Conservation (phyloP, 345 rosid genomes). For the Gossypium stocksii region DNA sequence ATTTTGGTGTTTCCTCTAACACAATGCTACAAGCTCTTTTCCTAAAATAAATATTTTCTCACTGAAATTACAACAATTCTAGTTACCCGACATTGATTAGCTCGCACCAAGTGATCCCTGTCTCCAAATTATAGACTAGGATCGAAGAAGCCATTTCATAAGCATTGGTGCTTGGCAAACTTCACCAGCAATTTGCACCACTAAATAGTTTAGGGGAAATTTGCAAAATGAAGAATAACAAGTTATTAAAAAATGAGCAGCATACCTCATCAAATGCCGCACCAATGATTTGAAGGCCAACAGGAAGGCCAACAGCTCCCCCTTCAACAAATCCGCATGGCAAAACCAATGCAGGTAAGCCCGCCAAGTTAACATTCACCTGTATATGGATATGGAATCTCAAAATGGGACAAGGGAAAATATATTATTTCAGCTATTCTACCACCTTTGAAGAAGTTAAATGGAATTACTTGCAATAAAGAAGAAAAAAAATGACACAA, state of each 20-base stretch:
- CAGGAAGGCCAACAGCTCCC: constrained; percentile 67
- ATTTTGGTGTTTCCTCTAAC: not conserved
- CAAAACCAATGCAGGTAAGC: constrained; percentile 85
- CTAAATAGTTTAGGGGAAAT: not conserved
- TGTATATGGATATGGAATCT: constrained; percentile 26
- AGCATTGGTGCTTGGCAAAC: not conserved
- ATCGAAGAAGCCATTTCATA: not conserved
- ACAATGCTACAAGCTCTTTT: not conserved
- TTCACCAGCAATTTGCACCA: not conserved
- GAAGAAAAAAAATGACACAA: not conserved
- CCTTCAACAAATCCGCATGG: constrained; percentile 89
- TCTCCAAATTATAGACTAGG: not conserved
- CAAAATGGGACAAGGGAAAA: constrained; percentile 1
- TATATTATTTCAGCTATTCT: not conserved
- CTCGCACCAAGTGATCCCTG: not conserved
- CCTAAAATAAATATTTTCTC: not conserved
- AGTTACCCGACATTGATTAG: not conserved
- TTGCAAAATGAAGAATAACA: not conserved
- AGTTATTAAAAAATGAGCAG: not conserved
- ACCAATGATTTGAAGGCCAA: constrained; percentile 95
- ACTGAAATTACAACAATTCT: not conserved
- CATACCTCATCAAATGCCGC: constrained; percentile 82
- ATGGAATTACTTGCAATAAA: not conserved
- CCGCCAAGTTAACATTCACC: constrained; percentile 94
- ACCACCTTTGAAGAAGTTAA: not conserved